Base-by-base conservation (phyloP, 176 grass and related monocot genomes). In the Dactylis glomerata region DNA sequence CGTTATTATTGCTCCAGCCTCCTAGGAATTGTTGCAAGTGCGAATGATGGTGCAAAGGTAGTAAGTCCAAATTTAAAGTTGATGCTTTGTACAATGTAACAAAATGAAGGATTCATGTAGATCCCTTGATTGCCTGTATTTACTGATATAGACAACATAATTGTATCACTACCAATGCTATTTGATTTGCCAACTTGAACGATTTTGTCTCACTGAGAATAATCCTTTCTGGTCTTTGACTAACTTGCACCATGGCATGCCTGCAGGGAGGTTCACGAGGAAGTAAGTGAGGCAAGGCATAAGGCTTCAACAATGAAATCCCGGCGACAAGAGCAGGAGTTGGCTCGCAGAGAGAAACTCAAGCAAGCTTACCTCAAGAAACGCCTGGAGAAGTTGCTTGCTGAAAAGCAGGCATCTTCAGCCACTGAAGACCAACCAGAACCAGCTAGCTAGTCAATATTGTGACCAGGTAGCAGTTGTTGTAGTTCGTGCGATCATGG, bases 301-400 rank as follows among this genome's bases (percentile, higher is more conserved):
- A 95, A 92, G 69, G 75, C 93, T 41, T 89, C 93, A 45, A 91
- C 87, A 3, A 52, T 92, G 46, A 95, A 92, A 90, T 79, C 86
- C 52, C 78, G 89, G 22, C 79, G 93, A 68, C 96, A 98, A 87
- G 96, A 98, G 37, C 93, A 94, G 78, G 93, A 96, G 77, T 84
- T 57, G 75, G 86, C 93, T 55, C 87, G 96, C 64, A 86, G 93
- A 83, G 93, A 95, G 83, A 98, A 94, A 94, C 85, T 98, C 7
- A 91, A 69, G 83, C 96, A 98, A 57, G 93, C 93, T 72, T 98
- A 96, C 73, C 89, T 98, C 37, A 98, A 93, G 84, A 96, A 96
- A 90, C 96, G 92, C 49, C 75, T 98, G 33, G 83, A 98, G 32
- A 95, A 98, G 65, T 76, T 94, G 78, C 78, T 90, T 61, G 72